Evolutionary conservation across 768 basidiomycete species (phyloP), one percentile per base, ranked within the genome.

Genomic region (Mycena belliarum): DNA sequence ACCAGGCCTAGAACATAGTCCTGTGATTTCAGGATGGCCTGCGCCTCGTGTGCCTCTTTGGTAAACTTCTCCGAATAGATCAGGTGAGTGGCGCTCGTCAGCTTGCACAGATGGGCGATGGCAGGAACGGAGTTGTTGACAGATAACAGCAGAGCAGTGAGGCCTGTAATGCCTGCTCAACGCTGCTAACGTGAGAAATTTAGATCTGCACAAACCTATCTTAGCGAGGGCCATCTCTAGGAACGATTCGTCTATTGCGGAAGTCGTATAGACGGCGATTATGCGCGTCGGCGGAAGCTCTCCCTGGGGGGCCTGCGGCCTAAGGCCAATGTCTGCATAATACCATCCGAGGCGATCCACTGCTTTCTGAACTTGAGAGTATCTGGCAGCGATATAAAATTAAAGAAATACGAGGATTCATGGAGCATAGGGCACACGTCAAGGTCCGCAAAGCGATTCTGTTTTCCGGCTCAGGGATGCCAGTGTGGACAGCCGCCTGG

Each of bases 121-220:
- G 79, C 80, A 2, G 77, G 70, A 0, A 74, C 65, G 1, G 78
- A 78, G 66, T 80, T 81, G 69, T 80, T 80, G 52, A 75, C 71
- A 9, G 76, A 77, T 15, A 79, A 56, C 2, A 79, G 64, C 14
- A 79, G 67, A 15, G 76, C 63, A 10, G 72, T 63, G 14, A 77
- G 65, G 23, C 73, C 76, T 48, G 23, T 6, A n/a, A 33, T 5
- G 24, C n/a, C n/a, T n/a, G n/a, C n/a, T n/a, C n/a, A n/a, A n/a
- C n/a, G n/a, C n/a, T n/a, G n/a, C n/a, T n/a, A 9, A 18, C 14
- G 21, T 12, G 14, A 6, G 9, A 16, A 2, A 18, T 38, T 16
- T 1, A 24, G 15, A 25, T 12, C 35, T n/a, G 16, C 10, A 49
- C 52, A 4, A 46, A 60, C 61, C 61, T 33, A 79, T 65, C 63